These are phyloP conservation scores for Encephalitozoon intestinalis DNA, from an alignment of 371 early-diverging fungal species.

Conservation along the genomic window DNA sequence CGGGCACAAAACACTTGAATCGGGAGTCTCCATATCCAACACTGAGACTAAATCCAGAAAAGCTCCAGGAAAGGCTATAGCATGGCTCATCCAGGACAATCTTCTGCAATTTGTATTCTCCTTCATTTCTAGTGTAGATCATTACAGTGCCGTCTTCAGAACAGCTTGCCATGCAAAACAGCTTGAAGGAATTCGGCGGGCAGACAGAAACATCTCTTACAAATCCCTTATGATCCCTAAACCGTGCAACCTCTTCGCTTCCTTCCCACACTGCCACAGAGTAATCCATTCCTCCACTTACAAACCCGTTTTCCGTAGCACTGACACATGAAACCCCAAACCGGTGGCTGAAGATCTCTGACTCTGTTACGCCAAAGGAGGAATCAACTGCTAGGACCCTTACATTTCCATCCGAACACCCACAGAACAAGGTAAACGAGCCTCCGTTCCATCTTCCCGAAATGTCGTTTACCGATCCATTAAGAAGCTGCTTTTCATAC, in stretches of 20 bases:
- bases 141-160: slow-evolving; percentile 53
- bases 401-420: slow-evolving; percentile 58
- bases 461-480: slow-evolving; percentile 51
- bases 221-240: slow-evolving; percentile 46
- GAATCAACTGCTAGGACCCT: slow-evolving; percentile 32
- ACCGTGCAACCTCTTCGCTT: slow-evolving; percentile 19
- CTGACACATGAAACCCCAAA: slow-evolving; percentile 50
- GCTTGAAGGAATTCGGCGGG: slow-evolving; percentile 40
- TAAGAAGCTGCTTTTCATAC: slow-evolving; percentile 41
- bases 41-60: slow-evolving; percentile 53
- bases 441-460: not conserved
- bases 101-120: slow-evolving; percentile 15
- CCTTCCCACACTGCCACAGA: slow-evolving; percentile 37
- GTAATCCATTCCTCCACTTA: slow-evolving; percentile 55
- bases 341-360: slow-evolving; percentile 29
- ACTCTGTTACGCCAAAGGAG: not conserved
- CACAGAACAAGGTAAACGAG: slow-evolving; percentile 48
- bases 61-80: slow-evolving; percentile 52
- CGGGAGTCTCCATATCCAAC: slow-evolving; percentile 55
- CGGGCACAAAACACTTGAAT: slow-evolving; percentile 54
- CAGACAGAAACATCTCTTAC: slow-evolving; percentile 49
- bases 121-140: slow-evolving; percentile 35
- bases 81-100: slow-evolving; percentile 49
- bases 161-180: slow-evolving; percentile 55
- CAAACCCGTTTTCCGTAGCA: slow-evolving; percentile 42